Evolutionary conservation across 768 basidiomycete genomes (phyloP).

Genomic region (Tulasnella sp.): DNA sequence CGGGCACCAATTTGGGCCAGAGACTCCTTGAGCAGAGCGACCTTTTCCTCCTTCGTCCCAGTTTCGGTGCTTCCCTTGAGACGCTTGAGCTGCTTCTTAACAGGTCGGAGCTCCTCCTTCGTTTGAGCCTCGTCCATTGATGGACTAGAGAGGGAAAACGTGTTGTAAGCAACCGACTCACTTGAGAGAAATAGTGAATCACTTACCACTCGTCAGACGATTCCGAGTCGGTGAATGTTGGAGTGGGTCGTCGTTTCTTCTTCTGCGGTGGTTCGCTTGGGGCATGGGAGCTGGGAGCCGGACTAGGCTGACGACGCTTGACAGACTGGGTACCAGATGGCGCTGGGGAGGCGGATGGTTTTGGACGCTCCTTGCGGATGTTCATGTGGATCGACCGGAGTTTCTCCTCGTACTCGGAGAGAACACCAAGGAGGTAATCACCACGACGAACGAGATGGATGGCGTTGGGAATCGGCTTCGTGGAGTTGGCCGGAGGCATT

Average conservation of each 20-base stretch:
- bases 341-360: slow-evolving; percentile 40
- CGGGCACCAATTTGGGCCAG: slow-evolving; percentile 88
- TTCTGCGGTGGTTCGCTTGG: slow-evolving; percentile 43
- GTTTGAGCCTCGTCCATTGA: slow-evolving; percentile 93
- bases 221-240: slow-evolving; percentile 90
- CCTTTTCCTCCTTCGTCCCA: slow-evolving; percentile 93
- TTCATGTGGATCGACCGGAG: slow-evolving; percentile 82
- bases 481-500: neutral
- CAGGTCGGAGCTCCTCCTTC: slow-evolving; percentile 92
- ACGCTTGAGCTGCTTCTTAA: slow-evolving; percentile 98
- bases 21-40: slow-evolving; percentile 92
- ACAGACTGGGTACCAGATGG: slow-evolving; percentile 43
- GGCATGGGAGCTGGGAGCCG: slow-evolving; percentile 29
- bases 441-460: slow-evolving; percentile 97
- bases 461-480: slow-evolving; percentile 87
- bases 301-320: slow-evolving; percentile 76
- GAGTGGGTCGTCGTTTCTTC: slow-evolving; percentile 90
- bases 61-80: slow-evolving; percentile 90
- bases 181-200: slow-evolving; percentile 15
- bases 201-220: slow-evolving; percentile 88
- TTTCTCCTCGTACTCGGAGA: slow-evolving; percentile 88
- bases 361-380: slow-evolving; percentile 65
- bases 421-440: slow-evolving; percentile 81
- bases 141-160: slow-evolving; percentile 49
- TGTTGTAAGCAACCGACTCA: slow-evolving; percentile 24